Conservation (phyloP, 306 rosid genomes). For the Mimosa pudica region DNA sequence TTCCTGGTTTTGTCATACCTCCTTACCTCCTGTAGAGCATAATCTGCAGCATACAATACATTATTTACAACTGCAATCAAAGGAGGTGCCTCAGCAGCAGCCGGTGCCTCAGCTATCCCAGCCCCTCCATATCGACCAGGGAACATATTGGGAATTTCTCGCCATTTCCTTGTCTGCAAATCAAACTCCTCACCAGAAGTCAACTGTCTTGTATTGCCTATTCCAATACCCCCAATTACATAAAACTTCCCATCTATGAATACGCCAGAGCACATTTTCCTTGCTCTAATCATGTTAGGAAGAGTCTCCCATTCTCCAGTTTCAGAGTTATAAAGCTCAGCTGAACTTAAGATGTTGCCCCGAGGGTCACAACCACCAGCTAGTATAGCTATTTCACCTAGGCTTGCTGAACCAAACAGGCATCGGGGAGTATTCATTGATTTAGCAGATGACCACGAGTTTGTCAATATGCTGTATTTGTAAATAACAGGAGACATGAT, state of each 20-base stretch:
- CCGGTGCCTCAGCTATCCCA: slow-evolving; percentile 34
- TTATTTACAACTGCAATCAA: slow-evolving; percentile 80
- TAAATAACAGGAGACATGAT: slow-evolving; percentile 49
- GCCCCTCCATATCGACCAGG: slow-evolving; percentile 44
- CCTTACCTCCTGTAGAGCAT: slow-evolving; percentile 45
- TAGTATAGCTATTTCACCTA: slow-evolving; percentile 63
- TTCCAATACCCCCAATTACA: slow-evolving; percentile 69
- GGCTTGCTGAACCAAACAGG: slow-evolving; percentile 78
- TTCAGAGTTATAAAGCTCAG: slow-evolving; percentile 74
- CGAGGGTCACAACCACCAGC: slow-evolving; percentile 72
- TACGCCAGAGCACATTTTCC: slow-evolving; percentile 70
- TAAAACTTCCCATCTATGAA: slow-evolving; percentile 72
- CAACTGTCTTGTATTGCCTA: slow-evolving; percentile 34
- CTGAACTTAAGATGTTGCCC: slow-evolving; percentile 58
- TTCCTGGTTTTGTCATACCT: slow-evolving; percentile 51
- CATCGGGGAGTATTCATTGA: slow-evolving; percentile 66
- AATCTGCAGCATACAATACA: slow-evolving; percentile 70
- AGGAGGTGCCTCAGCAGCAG: slow-evolving; percentile 71
- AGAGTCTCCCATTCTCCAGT: slow-evolving; percentile 66
- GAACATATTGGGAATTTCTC: slow-evolving; percentile 66
- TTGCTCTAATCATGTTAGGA: slow-evolving; percentile 61
- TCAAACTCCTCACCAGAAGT: slow-evolving; percentile 74
- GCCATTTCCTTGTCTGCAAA: slow-evolving; percentile 57
- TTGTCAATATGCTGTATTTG: slow-evolving; percentile 63
- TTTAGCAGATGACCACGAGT: slow-evolving; percentile 60